Evolutionary conservation across 2,329 filamentous ascomycete genomes (phyloP), one percentile per base, ranked within the genome.

Genomic region (Ascochyta lentis): DNA sequence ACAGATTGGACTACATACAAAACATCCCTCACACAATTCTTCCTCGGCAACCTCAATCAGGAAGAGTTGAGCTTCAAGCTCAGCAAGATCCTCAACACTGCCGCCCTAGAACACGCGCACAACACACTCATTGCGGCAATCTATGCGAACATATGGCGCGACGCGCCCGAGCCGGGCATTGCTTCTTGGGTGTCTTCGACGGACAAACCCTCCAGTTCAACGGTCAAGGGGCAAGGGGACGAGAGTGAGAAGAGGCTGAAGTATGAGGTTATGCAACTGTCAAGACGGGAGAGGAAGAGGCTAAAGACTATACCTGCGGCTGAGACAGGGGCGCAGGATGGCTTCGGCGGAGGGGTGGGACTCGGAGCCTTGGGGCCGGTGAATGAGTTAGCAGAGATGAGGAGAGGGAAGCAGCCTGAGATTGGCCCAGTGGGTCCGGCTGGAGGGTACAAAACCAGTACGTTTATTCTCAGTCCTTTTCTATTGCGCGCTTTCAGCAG

Each of bases 401-500:
- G 75, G 48, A 56, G 70, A 42, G 75, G 73, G 49, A 83, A 81
- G 65, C 70, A 82, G 40, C 80, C 83, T 26, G 83, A 88, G 27
- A 85, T 91, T 53, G 83, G 86, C 8, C 87, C 89, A 24, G 83
- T 87, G 26, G 69, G 66, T 87, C 86, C 68, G 31, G 88, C 89
- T 23, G 88, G 86, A 26, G 89, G 86, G 41, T 92, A 91, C 64
- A 92, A 94, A 81, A 96, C 83, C 33, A 86, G 89, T 92, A 81
- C 72, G 87, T 77, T n/a, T n/a, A 22, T 24, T 4, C 43, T 13
- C 26, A 6, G n/a, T 27, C 15, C 15, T 6, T 4, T n/a, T 42
- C 31, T n/a, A 22, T 1, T 7, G 6, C 6, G 23, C 13, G 6
- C 12, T 23, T 39, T 4, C 22, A 39, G 22, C 37, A 38, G 15